phyloP scores from a whole-genome alignment of 306 rosid species.

The Ceratonia siliqua region DNA sequence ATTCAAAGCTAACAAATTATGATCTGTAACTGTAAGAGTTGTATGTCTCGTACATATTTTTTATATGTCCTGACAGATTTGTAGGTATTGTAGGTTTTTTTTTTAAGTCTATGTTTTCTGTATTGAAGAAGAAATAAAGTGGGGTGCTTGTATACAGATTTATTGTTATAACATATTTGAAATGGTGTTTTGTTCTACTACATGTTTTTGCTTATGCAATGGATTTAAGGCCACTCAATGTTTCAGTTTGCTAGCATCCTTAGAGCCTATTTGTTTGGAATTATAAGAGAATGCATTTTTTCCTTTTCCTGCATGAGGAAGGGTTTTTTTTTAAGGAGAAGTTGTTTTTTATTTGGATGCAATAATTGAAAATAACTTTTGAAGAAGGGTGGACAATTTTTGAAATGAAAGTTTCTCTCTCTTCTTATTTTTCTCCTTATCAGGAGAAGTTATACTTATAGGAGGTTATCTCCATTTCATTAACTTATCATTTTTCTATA shows the following conservation, averaged over 20 bases:
- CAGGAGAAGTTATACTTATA: too few relatives aligned
- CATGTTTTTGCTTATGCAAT: background rate
- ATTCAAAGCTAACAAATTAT: background rate
- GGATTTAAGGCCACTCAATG: background rate
- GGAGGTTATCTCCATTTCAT: too few relatives aligned
- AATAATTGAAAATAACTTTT: too few relatives aligned
- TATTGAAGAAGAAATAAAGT: background rate
- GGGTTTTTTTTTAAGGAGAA: too few relatives aligned
- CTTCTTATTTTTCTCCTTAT: too few relatives aligned
- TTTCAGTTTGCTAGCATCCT: background rate
- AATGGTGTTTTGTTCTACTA: background rate
- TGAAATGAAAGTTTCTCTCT: too few relatives aligned
- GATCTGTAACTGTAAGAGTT: background rate
- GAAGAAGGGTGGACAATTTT: too few relatives aligned
- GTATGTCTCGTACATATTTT: background rate
- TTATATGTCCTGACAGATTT: background rate
- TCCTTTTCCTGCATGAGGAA: too few relatives aligned
- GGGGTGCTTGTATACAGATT: background rate
- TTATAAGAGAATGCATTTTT: too few relatives aligned
- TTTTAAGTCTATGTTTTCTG: background rate
- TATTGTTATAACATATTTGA: constrained; percentile 3
- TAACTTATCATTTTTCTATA: too few relatives aligned
- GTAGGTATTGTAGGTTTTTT: constrained; percentile 1
- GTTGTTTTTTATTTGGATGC: too few relatives aligned
- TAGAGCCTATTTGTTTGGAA: too few relatives aligned